These are phyloP conservation scores for Mycena maculata DNA, from an alignment of 768 basidiomycete genomes.

Conservation along the genomic window DNA sequence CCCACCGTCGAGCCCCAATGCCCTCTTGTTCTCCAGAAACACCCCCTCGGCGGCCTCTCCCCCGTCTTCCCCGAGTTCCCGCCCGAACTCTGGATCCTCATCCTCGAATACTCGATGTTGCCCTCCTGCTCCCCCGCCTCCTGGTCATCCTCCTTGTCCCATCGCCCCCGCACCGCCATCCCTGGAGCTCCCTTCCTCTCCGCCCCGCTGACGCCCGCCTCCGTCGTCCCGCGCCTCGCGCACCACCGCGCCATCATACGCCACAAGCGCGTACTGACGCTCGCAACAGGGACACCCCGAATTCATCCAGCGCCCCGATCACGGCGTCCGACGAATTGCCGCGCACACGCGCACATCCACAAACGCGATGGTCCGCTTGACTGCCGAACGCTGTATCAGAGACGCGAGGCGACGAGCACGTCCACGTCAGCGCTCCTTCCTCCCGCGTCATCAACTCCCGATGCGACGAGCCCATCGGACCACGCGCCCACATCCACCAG, in stretches of 20 bases:
- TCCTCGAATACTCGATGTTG: conserved; percentile 68
- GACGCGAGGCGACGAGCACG: too few relatives aligned
- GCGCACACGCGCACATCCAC: too few relatives aligned
- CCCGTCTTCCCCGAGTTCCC: conserved; percentile 59
- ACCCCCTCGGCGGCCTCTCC: not conserved
- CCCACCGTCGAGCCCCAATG: not conserved
- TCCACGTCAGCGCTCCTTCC: too few relatives aligned
- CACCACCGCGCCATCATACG: conserved; percentile 62
- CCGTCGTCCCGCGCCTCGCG: conserved; percentile 48
- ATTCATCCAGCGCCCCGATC: too few relatives aligned
- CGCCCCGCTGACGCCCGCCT: conserved; percentile 49
- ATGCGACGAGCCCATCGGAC: too few relatives aligned
- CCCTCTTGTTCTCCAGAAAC: not conserved
- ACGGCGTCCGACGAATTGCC: too few relatives aligned
- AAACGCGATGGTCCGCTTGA: too few relatives aligned
- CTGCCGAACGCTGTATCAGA: too few relatives aligned
- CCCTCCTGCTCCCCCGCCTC: conserved; percentile 24
- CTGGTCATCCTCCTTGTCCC: conserved; percentile 34
- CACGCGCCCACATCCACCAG: too few relatives aligned
- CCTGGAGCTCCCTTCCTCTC: conserved; percentile 70
- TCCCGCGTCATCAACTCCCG: too few relatives aligned
- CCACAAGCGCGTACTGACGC: conserved; percentile 61
- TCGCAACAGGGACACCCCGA: too few relatives aligned
- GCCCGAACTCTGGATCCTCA: conserved; percentile 72
- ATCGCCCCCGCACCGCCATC: conserved; percentile 56